Conservation (phyloP, 768 basidiomycete species). For the Lentinula detonsa region DNA sequence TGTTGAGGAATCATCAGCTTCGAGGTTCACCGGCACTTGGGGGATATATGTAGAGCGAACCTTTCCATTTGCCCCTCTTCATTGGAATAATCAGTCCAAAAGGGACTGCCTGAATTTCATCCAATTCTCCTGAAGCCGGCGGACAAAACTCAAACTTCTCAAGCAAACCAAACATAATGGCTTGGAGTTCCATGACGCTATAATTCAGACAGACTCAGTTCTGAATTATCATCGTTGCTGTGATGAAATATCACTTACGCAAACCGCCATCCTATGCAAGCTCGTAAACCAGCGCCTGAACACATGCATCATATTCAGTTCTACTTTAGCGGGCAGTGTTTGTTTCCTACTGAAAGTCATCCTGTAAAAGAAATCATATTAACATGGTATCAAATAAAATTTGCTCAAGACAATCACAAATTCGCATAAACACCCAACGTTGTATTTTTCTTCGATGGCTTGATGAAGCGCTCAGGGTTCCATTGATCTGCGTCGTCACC, state of each 20-base stretch:
- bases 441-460: slow-evolving; percentile 7
- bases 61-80: neutral
- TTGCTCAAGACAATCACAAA: slow-evolving; percentile 13
- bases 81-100: neutral
- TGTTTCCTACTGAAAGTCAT: slow-evolving; percentile 5
- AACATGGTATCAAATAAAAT: neutral
- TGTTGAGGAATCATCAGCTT: neutral
- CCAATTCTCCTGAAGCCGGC: slow-evolving; percentile 1
- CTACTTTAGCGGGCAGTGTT: neutral
- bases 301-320: neutral
- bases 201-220: neutral
- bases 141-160: slow-evolving; percentile 30
- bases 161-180: slow-evolving; percentile 30
- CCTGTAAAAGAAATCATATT: neutral
- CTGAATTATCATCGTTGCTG: neutral
- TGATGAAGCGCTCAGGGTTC: slow-evolving; percentile 28
- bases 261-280: slow-evolving; percentile 3
- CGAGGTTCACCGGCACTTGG: neutral
- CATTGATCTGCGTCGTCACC: slow-evolving; percentile 26
- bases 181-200: slow-evolving; percentile 30
- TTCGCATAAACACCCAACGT: slow-evolving; percentile 18
- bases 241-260: neutral
- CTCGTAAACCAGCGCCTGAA: slow-evolving; percentile 2
- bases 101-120: neutral
- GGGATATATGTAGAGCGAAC: neutral